A percentile compares a stretch with the other conserved stretches of the same genome.
These are phyloP conservation scores for Calonectria crousiana DNA, from an alignment of 2,329 filamentous ascomycete species.

Conservation along the genomic window DNA sequence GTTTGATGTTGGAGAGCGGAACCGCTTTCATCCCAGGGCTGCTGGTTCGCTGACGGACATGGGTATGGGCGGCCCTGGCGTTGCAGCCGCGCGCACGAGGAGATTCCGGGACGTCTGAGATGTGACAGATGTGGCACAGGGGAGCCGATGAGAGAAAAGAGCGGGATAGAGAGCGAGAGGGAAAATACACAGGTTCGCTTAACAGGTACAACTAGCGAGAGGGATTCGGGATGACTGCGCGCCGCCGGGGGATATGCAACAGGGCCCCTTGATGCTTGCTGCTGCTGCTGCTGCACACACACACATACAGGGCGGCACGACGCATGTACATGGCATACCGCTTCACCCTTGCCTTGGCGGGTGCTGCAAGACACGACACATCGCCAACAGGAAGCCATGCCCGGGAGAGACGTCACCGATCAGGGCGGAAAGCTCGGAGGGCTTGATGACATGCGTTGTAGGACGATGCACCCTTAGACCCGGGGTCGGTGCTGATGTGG, in stretches of 20 bases:
- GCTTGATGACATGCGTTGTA: slow-evolving; percentile 24
- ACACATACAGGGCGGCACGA: slow-evolving; percentile 9
- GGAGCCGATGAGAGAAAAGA: background rate
- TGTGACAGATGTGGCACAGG: slow-evolving; percentile 6
- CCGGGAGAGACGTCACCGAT: slow-evolving; percentile 8
- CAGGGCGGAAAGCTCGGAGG: slow-evolving; percentile 12
- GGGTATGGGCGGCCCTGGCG: background rate
- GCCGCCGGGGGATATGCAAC: background rate
- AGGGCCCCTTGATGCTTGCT: background rate
- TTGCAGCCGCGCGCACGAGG: slow-evolving; percentile 19
- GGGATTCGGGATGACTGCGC: background rate
- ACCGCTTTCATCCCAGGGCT: slow-evolving; percentile 18
- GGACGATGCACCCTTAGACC: slow-evolving; percentile 1
- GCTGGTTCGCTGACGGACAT: slow-evolving; percentile 14
- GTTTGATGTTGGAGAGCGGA: slow-evolving; percentile 15
- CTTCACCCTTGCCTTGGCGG: slow-evolving; percentile 12
- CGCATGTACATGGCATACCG: slow-evolving; percentile 16
- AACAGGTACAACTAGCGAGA: slow-evolving; percentile 10
- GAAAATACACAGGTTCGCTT: background rate
- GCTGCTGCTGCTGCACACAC: background rate
- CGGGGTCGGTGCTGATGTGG: slow-evolving; percentile 1
- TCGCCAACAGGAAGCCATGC: background rate
- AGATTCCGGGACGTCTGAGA: slow-evolving; percentile 22
- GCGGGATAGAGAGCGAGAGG: background rate
- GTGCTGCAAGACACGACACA: slow-evolving; percentile 24